Conservation (phyloP, 2,329 filamentous ascomycete species). For the Pyricularia grisea region DNA sequence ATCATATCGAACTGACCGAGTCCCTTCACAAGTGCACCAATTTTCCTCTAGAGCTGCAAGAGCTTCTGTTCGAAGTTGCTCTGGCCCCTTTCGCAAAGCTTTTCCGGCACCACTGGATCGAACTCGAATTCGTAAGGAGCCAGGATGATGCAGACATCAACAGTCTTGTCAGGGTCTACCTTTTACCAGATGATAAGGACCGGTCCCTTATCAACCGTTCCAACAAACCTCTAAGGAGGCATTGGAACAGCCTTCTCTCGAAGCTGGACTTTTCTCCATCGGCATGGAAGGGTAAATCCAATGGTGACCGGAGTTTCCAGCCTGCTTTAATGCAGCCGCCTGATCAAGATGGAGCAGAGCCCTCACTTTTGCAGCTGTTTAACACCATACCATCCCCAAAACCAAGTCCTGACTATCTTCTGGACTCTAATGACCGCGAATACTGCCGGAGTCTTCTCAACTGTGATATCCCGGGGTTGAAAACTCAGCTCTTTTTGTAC, state of each 20-base stretch:
- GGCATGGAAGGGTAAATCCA: constrained; percentile 43
- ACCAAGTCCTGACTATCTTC: constrained; percentile 34
- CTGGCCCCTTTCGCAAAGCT: constrained; percentile 16
- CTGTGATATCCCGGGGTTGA: constrained; percentile 45
- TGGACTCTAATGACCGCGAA: constrained; percentile 28
- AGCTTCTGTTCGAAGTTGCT: constrained; percentile 7
- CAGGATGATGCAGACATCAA: constrained; percentile 7
- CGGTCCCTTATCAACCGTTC: constrained; percentile 41
- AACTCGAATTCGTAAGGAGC: constrained; percentile 26
- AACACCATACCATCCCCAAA: constrained; percentile 62
- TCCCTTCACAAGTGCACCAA: neutral
- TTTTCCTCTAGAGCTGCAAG: constrained; percentile 8
- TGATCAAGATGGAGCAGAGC: constrained; percentile 22
- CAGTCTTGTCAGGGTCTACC: constrained; percentile 42
- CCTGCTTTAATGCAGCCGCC: constrained; percentile 4
- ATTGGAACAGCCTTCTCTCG: constrained; percentile 37
- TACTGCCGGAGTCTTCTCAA: constrained; percentile 43
- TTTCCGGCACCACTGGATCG: constrained; percentile 30
- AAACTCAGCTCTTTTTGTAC: constrained; percentile 62
- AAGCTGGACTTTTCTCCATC: constrained; percentile 44
- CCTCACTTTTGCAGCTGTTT: constrained; percentile 60
- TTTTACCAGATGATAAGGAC: constrained; percentile 57
- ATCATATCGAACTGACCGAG: neutral
- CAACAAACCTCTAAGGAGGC: constrained; percentile 30
- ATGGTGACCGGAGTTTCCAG: neutral